Conservation (phyloP, 352 stramenopile species). For the Globisporangium acanthophoron region DNA sequence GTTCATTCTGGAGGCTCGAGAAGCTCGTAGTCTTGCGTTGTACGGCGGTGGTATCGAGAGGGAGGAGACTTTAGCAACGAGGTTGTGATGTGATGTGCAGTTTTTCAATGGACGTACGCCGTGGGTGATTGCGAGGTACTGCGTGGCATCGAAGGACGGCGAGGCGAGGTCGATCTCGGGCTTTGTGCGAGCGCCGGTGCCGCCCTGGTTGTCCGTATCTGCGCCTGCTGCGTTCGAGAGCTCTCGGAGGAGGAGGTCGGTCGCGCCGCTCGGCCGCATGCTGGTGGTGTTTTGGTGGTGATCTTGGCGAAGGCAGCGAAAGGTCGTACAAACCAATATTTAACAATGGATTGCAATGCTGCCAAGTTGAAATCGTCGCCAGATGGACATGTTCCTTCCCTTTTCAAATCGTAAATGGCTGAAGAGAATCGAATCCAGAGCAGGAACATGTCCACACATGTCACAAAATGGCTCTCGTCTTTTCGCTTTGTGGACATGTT, state of each 20-base stretch:
- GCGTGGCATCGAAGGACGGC: slow-evolving; percentile 42
- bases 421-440: no score
- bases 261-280: not conserved
- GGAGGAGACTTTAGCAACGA: not conserved
- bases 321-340: not conserved
- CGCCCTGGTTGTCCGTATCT: slow-evolving; percentile 2
- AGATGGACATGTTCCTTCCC: no score
- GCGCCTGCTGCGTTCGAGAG: not conserved
- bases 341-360: not conserved
- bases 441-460: no score
- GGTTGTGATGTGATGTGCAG: not conserved
- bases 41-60: not conserved
- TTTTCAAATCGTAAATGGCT: no score
- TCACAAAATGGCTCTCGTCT: no score
- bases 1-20: slow-evolving; percentile 46
- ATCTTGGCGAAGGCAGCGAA: not conserved
- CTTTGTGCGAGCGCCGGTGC: slow-evolving; percentile 1
- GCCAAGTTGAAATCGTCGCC: not conserved
- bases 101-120: slow-evolving; percentile 26
- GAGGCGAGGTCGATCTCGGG: slow-evolving; percentile 56
- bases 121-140: slow-evolving; percentile 62
- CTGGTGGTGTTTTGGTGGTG: not conserved
- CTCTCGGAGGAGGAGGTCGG: not conserved
- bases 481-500: no score
- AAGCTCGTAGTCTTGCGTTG: slow-evolving; percentile 52